These are phyloP conservation scores for Saturnispora zaruensis DNA, from an alignment of 805 yeast species.

Conservation along the genomic window DNA sequence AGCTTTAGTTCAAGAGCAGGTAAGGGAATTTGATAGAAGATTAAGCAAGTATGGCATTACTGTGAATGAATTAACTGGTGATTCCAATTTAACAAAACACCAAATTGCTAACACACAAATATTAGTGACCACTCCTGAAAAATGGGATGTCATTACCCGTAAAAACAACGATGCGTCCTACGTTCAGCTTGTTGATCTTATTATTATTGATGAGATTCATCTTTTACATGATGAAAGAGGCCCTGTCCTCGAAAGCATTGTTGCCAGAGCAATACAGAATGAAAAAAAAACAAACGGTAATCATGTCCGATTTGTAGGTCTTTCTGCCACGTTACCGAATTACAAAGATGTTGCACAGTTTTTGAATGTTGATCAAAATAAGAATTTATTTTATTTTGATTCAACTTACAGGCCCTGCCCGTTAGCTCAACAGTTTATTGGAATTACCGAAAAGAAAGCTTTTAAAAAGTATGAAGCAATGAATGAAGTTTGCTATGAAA, in stretches of 20 bases:
- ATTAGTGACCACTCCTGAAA: slow-evolving; percentile 90
- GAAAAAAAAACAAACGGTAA: slow-evolving; percentile 34
- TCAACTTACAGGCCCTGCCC: slow-evolving; percentile 88
- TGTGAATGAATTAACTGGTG: slow-evolving; percentile 89
- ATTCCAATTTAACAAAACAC: slow-evolving; percentile 62
- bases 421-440: slow-evolving; percentile 76
- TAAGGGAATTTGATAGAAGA: slow-evolving; percentile 71
- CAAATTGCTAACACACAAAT: slow-evolving; percentile 75
- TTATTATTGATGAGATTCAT: slow-evolving; percentile 90
- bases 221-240: slow-evolving; percentile 91
- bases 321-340: slow-evolving; percentile 91
- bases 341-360: slow-evolving; percentile 80
- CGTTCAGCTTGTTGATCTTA: slow-evolving; percentile 52
- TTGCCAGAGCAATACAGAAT: slow-evolving; percentile 58
- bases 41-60: slow-evolving; percentile 53
- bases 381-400: slow-evolving; percentile 74
- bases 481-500: slow-evolving; percentile 86
- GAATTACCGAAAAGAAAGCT: slow-evolving; percentile 76
- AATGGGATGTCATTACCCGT: slow-evolving; percentile 94
- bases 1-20: slow-evolving; percentile 94
- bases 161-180: slow-evolving; percentile 62
- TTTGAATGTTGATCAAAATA: slow-evolving; percentile 49
- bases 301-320: slow-evolving; percentile 63
- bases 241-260: slow-evolving; percentile 84
- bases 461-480: slow-evolving; percentile 70